Percentiles rank a stretch among this genome's conserved stretches.
These are phyloP conservation scores for Didymella arachidicola DNA, from an alignment of 2,329 filamentous ascomycete genomes.

Conservation along the genomic window DNA sequence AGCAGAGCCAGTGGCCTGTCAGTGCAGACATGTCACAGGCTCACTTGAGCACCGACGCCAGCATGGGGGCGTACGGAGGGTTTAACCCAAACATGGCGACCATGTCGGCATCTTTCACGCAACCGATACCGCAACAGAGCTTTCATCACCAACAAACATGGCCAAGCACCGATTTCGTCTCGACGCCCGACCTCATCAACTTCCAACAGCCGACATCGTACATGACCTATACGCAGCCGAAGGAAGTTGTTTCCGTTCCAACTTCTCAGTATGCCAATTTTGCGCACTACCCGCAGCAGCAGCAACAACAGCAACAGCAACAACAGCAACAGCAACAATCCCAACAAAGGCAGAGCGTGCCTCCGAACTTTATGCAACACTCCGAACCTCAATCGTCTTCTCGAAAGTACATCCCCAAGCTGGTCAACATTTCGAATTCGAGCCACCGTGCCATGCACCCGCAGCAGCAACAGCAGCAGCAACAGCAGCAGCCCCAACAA, in stretches of 20 bases:
- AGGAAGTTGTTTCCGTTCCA: conserved; percentile 44
- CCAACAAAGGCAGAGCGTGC: conserved; percentile 44
- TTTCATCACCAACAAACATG: conserved; percentile 44
- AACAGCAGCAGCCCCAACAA: conserved; percentile 28
- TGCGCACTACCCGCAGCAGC: conserved; percentile 34
- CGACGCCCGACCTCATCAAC: conserved; percentile 45
- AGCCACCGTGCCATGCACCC: conserved; percentile 37
- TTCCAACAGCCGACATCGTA: conserved; percentile 44
- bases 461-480: conserved; percentile 32
- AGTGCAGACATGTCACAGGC: conserved; percentile 43
- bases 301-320: conserved; percentile 18
- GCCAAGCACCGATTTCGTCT: conserved; percentile 47
- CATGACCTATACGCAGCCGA: conserved; percentile 44
- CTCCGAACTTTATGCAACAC: conserved; percentile 46
- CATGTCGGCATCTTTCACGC: conserved; percentile 44
- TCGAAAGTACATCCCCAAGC: conserved; percentile 45
- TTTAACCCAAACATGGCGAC: conserved; percentile 42
- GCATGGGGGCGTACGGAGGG: conserved; percentile 40
- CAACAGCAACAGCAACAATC: conserved; percentile 16
- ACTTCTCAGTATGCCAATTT: conserved; percentile 48
- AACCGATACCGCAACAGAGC: conserved; percentile 40
- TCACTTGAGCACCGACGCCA: conserved; percentile 37
- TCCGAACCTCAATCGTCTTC: conserved; percentile 32
- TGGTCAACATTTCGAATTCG: conserved; percentile 45
- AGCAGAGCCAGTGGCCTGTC: conserved; percentile 47